Evolutionary conservation across 768 basidiomycete species (phyloP).

Genomic region (Mycena galopus): DNA sequence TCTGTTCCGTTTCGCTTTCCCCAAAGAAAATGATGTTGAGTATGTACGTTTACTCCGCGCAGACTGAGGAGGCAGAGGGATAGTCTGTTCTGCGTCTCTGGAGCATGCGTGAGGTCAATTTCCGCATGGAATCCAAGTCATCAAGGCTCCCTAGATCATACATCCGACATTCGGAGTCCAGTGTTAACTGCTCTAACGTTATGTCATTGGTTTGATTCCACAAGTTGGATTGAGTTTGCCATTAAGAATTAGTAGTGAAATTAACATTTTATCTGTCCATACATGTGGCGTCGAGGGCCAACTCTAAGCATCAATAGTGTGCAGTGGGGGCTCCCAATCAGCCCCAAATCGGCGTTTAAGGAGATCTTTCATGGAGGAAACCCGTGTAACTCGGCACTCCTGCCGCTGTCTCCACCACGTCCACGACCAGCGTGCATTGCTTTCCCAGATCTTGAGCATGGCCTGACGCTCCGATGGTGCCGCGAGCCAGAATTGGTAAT

Average conservation of each 20-base stretch:
- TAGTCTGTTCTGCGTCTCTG: too few species aligned
- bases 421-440: conserved; percentile 38
- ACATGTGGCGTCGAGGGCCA: too few species aligned
- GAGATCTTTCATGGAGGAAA: conserved; percentile 40
- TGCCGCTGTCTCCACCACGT: conserved; percentile 47
- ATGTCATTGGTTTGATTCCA: too few species aligned
- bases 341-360: conserved; percentile 42
- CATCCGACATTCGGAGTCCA: too few species aligned
- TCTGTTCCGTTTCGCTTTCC: too few species aligned
- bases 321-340: conserved; percentile 35
- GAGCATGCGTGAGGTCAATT: too few species aligned
- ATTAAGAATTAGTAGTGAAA: background rate
- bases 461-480: conserved; percentile 33
- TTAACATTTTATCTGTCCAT: background rate
- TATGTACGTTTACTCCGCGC: too few species aligned
- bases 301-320: conserved; percentile 21
- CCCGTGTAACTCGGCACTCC: conserved; percentile 43
- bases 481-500: conserved; percentile 66
- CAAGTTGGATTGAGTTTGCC: background rate
- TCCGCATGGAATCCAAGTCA: too few species aligned
- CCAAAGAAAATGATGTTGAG: too few species aligned
- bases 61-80: too few species aligned
- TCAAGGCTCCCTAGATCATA: too few species aligned
- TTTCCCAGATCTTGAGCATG: conserved; percentile 38
- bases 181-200: too few species aligned